Percentiles rank a stretch among this genome's conserved stretches.
These are phyloP conservation scores for Zymoseptoria ardabiliae DNA, from an alignment of 2,329 filamentous ascomycete genomes.

Conservation along the genomic window DNA sequence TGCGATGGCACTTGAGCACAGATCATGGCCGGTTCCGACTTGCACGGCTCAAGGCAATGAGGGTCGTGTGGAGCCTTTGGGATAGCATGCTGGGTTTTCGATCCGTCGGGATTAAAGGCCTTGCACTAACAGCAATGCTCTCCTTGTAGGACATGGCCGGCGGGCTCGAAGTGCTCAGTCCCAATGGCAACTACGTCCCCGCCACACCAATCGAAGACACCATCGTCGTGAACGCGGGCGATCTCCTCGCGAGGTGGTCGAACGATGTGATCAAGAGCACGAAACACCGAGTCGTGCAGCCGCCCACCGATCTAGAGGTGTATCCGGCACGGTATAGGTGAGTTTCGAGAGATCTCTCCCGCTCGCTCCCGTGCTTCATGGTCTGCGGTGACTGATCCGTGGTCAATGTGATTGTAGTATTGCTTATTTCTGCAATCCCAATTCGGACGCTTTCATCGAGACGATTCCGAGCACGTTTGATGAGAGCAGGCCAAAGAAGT, in stretches of 20 bases:
- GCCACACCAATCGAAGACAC: conserved; percentile 74
- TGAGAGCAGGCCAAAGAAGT: conserved; percentile 63
- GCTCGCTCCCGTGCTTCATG: not conserved
- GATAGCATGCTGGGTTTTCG: no score
- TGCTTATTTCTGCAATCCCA: conserved; percentile 89
- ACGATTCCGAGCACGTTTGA: conserved; percentile 72
- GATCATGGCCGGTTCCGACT: not conserved
- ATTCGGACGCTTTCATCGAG: conserved; percentile 67
- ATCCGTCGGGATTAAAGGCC: no score
- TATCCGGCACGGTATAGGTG: conserved; percentile 68
- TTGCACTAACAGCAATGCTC: not conserved
- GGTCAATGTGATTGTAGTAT: conserved; percentile 37
- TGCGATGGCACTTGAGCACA: not conserved
- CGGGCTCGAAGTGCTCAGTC: conserved; percentile 57
- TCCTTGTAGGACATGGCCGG: conserved; percentile 44
- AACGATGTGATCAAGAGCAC: conserved; percentile 90
- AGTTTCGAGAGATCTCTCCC: not conserved
- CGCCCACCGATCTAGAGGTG: conserved; percentile 50
- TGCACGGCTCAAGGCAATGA: not conserved
- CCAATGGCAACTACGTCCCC: conserved; percentile 68
- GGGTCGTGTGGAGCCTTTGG: not conserved
- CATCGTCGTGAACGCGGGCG: conserved; percentile 83
- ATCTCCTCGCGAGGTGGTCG: conserved; percentile 69
- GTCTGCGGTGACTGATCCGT: not conserved
- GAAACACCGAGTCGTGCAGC: conserved; percentile 82